These are phyloP conservation scores for Trapa incisa DNA, from an alignment of 345 rosid genomes.

Conservation along the genomic window DNA sequence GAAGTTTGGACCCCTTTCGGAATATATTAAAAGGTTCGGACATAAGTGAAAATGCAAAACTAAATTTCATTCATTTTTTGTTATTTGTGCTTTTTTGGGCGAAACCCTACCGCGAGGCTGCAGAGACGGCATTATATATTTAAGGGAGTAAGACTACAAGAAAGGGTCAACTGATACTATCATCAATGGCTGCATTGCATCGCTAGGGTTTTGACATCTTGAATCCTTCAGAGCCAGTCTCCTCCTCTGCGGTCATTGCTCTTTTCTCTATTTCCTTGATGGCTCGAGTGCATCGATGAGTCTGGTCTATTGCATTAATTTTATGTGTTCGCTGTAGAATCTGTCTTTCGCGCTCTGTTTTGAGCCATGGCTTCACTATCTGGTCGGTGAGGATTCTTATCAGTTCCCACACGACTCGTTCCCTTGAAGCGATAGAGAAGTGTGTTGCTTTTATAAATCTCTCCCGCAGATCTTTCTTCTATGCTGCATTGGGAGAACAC, in stretches of 20 bases:
- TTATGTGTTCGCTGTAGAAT: neutral
- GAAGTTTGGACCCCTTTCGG: no score
- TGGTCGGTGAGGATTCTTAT: slow-evolving; percentile 54
- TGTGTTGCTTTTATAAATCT: slow-evolving; percentile 31
- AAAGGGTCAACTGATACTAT: neutral
- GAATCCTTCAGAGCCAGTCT: neutral
- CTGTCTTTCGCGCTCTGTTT: no score
- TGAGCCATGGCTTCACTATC: slow-evolving; percentile 44
- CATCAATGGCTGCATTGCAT: neutral
- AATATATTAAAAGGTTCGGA: no score
- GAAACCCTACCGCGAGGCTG: no score
- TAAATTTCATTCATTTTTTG: no score
- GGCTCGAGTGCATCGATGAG: neutral
- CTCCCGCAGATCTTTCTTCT: neutral
- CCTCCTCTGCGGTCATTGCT: neutral
- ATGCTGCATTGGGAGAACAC: slow-evolving; percentile 18
- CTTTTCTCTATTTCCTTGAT: neutral
- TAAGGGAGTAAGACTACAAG: no score
- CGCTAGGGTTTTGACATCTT: slow-evolving; percentile 1
- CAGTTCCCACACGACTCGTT: slow-evolving; percentile 75
- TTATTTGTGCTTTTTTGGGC: no score
- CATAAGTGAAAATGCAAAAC: no score
- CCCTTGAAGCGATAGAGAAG: slow-evolving; percentile 64
- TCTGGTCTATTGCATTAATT: neutral
- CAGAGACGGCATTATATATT: no score